Percentiles rank a stretch among this genome's conserved stretches.
Evolutionary conservation across 2,329 filamentous ascomycete species (phyloP).

Genomic region (Curvularia sp.): DNA sequence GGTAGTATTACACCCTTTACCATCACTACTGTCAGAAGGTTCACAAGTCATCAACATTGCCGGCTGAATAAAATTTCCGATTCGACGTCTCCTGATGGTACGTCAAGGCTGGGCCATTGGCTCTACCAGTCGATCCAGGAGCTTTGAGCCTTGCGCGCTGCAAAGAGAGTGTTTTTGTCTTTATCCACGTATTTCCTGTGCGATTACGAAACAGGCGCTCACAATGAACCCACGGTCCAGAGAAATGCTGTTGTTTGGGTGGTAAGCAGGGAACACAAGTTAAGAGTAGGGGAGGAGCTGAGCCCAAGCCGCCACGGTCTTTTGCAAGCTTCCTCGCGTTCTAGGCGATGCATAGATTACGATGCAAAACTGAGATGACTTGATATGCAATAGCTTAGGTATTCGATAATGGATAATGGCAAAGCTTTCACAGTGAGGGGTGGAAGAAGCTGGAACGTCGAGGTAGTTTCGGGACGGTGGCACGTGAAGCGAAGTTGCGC

Average conservation of each 20-base stretch:
- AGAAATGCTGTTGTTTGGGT: background rate
- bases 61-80: background rate
- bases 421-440: background rate
- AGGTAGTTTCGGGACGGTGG: slow-evolving; percentile 1
- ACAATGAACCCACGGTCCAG: background rate
- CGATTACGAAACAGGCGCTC: background rate
- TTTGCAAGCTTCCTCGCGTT: background rate
- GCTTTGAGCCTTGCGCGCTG: background rate
- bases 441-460: slow-evolving; percentile 14
- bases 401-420: background rate
- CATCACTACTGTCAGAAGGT: background rate
- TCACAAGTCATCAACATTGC: background rate
- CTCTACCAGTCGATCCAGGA: background rate
- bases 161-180: background rate
- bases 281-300: background rate
- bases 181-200: background rate
- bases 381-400: background rate
- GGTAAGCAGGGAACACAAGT: background rate
- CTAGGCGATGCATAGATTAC: background rate
- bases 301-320: background rate
- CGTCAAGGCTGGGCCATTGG: background rate
- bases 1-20: background rate
- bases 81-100: background rate
- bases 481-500: slow-evolving; percentile 14
- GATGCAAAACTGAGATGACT: background rate